Percentiles rank a stretch among this genome's conserved stretches.
phyloP scores from a whole-genome alignment of 441 rosid species.

The Syzygium syzygioides region DNA sequence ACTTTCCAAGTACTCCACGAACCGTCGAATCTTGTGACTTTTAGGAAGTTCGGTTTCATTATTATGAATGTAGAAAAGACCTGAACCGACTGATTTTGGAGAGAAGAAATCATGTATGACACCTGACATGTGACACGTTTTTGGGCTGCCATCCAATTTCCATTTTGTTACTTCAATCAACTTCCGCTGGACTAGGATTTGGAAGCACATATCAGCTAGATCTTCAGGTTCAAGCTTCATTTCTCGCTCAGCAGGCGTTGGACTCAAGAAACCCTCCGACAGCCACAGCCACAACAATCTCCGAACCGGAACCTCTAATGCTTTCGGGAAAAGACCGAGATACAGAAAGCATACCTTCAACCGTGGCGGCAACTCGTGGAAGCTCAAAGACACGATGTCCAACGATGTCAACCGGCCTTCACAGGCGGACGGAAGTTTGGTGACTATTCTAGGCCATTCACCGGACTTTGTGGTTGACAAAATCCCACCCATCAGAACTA shows the following conservation, averaged over 20 bases:
- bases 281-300: slow-evolving; percentile 2
- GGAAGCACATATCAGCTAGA: background rate
- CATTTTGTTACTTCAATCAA: background rate
- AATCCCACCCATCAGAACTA: background rate
- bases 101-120: background rate
- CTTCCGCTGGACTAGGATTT: background rate
- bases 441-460: background rate
- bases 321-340: background rate
- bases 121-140: background rate
- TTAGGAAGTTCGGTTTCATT: accelerated
- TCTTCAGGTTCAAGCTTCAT: background rate
- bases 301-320: background rate
- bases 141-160: background rate
- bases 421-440: accelerated
- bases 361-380: background rate
- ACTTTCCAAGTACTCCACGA: background rate
- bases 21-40: background rate
- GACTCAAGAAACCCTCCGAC: background rate
- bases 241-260: background rate
- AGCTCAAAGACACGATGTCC: background rate
- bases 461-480: background rate
- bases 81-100: background rate
- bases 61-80: background rate
- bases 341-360: background rate
- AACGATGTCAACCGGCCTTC: background rate